Evolutionary conservation across 768 basidiomycete genomes (phyloP).

Genomic region (Boletus bicolor): DNA sequence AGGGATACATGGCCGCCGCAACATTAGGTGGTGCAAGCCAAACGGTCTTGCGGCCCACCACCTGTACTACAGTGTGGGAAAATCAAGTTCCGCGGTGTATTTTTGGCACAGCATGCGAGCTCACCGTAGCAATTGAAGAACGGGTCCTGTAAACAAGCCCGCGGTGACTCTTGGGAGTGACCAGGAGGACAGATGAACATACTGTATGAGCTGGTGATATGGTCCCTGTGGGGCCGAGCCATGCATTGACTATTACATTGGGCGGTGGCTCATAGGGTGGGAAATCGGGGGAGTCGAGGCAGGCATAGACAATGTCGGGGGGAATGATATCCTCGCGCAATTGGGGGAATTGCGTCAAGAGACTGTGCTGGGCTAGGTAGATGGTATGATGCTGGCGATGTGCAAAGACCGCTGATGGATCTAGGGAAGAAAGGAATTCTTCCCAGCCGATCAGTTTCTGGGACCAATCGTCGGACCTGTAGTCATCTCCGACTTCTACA

Average conservation of each 20-base stretch:
- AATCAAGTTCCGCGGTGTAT: conserved; percentile 1
- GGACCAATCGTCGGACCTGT: conserved; percentile 76
- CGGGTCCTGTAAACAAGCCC: conserved; percentile 62
- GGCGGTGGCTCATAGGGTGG: conserved; percentile 60
- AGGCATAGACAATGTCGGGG: conserved; percentile 89
- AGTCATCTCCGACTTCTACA: conserved; percentile 85
- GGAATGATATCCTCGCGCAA: conserved; percentile 70
- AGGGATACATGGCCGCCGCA: conserved; percentile 59
- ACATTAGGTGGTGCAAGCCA: conserved; percentile 82
- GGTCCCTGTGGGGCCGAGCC: conserved; percentile 80
- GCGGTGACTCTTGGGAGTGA: conserved; percentile 1
- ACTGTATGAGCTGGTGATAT: conserved; percentile 87
- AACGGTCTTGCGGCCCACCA: conserved; percentile 84
- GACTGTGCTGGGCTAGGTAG: conserved; percentile 91
- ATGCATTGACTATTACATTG: conserved; percentile 70
- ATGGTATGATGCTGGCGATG: conserved; percentile 33
- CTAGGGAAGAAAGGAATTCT: conserved; percentile 57
- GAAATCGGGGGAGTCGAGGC: conserved; percentile 41
- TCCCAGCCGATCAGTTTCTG: conserved; percentile 80
- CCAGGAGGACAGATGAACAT: conserved; percentile 34
- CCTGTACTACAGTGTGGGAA: conserved; percentile 57
- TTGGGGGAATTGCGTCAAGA: conserved; percentile 79
- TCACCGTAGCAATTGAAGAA: conserved; percentile 89
- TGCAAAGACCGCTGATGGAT: conserved; percentile 18
- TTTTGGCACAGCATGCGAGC: conserved; percentile 9